Base-by-base conservation (phyloP, 108 stramenopile species). In the Cylindrotheca fusiformis region DNA sequence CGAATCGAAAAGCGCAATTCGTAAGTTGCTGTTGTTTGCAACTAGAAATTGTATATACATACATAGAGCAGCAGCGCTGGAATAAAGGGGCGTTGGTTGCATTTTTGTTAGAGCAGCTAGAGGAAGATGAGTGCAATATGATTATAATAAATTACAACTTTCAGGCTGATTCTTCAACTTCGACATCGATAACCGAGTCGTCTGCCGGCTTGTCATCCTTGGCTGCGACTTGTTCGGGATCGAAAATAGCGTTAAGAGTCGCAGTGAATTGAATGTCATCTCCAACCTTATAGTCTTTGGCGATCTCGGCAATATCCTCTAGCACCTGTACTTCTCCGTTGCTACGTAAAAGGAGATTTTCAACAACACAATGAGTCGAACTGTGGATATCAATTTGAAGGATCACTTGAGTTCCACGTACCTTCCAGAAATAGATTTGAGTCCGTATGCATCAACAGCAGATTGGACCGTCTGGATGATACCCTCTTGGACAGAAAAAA, bases 401-500 rank as follows among this genome's bases (percentile, higher is more conserved):
- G n/a, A n/a, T n/a, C n/a, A n/a, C n/a, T n/a, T n/a, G n/a, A n/a
- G n/a, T n/a, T n/a, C n/a, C n/a, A 20, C 12, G 27, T 29, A 26
- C 1, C 50, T 67, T 51, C 90, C 88, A 21, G 64, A 45, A 17
- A 90, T 59, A 17, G 74, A 66, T 64, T 86, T 82, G 22, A 93
- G 69, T n/a, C 91, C 91, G 66, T 86, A 90, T 3, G 88, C 84
- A 57, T 87, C 83, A 3, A 93, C 76, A 45, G 83, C 63, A 21
- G 58, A 70, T 69, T 88, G 60, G 58, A 86, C 85, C 22, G 88
- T 90, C 66, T 79, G 85, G 58, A 93, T 80, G 27, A 93, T 74
- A 19, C 78, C 78, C 63, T 93, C 87, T 60, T 88, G 88, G 6
- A 93, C 67, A 24, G 91, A 84, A 82, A 93, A 88, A 32, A 58